Percentiles rank a stretch among this genome's conserved stretches.
These are phyloP conservation scores for Dianthus caryophyllus DNA, from an alignment of 148 eudicot genomes.

Conservation along the genomic window DNA sequence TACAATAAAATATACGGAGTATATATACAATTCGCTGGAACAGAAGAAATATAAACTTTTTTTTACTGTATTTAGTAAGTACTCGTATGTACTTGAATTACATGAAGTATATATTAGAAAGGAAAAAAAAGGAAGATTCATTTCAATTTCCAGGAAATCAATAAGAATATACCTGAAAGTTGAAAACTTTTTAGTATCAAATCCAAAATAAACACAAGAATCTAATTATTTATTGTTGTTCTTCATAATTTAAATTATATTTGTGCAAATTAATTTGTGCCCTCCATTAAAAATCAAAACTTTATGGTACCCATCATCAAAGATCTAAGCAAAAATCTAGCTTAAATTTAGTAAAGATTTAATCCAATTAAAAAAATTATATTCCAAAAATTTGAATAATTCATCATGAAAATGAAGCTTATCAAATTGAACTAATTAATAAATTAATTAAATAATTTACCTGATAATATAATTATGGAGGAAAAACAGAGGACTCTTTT, in stretches of 20 bases:
- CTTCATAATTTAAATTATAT: background rate
- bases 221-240: background rate
- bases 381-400: background rate
- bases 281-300: constrained; percentile 6
- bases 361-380: background rate
- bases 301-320: constrained; percentile 1
- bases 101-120: background rate
- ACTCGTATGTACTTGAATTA: too few species aligned
- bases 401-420: background rate
- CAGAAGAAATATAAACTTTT: too few species aligned
- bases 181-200: background rate
- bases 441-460: background rate
- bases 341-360: background rate
- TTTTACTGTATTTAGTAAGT: too few species aligned
- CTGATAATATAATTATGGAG: too few species aligned
- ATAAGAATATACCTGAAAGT: constrained; percentile 21
- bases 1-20: too few species aligned
- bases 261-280: background rate
- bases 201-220: background rate
- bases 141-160: constrained; percentile 4
- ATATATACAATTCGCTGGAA: too few species aligned
- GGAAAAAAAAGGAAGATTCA: background rate
- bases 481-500: background rate
- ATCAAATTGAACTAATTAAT: background rate
- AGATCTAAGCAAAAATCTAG: background rate